Evolutionary conservation across 2,329 filamentous ascomycete genomes (phyloP).

Genomic region (Fusarium tuaranense): DNA sequence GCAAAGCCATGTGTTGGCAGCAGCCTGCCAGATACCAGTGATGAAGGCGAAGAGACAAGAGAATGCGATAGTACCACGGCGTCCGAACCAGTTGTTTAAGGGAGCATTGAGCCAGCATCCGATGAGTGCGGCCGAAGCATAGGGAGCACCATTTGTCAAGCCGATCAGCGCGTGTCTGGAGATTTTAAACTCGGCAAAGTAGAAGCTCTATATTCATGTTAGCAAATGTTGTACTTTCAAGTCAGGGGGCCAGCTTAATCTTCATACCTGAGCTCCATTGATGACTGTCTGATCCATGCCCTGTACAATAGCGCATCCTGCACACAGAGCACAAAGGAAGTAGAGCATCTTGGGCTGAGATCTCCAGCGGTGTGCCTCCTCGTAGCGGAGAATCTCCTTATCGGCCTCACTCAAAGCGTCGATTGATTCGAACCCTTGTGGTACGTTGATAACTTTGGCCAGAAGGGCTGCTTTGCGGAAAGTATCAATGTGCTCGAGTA

Average conservation of each 20-base stretch:
- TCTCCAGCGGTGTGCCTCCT: constrained; percentile 69
- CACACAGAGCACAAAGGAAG: constrained; percentile 61
- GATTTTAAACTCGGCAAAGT: constrained; percentile 49
- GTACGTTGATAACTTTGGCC: constrained; percentile 45
- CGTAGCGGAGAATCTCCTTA: constrained; percentile 50
- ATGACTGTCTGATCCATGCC: constrained; percentile 74
- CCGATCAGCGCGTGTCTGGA: constrained; percentile 52
- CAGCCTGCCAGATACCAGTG: constrained; percentile 59
- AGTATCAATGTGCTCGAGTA: constrained; percentile 58
- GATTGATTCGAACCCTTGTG: constrained; percentile 42
- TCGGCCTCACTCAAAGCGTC: constrained; percentile 47
- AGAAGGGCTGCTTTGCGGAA: constrained; percentile 52
- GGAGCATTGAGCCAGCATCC: constrained; percentile 53
- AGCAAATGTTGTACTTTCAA: not conserved
- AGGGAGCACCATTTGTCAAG: constrained; percentile 66
- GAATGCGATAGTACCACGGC: constrained; percentile 73
- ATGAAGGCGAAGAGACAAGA: constrained; percentile 65
- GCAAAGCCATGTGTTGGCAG: constrained; percentile 62
- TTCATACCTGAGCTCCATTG: constrained; percentile 61
- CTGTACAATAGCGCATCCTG: constrained; percentile 64
- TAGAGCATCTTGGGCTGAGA: constrained; percentile 56
- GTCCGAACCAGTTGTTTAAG: constrained; percentile 70
- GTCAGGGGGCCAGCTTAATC: not conserved
- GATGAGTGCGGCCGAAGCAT: constrained; percentile 61
- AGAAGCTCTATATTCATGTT: constrained; percentile 48